A percentile compares a stretch with the other conserved stretches of the same genome.
These are phyloP conservation scores for Hemisphaericaspora nanyangensis DNA, from an alignment of 805 yeast species.

Conservation along the genomic window DNA sequence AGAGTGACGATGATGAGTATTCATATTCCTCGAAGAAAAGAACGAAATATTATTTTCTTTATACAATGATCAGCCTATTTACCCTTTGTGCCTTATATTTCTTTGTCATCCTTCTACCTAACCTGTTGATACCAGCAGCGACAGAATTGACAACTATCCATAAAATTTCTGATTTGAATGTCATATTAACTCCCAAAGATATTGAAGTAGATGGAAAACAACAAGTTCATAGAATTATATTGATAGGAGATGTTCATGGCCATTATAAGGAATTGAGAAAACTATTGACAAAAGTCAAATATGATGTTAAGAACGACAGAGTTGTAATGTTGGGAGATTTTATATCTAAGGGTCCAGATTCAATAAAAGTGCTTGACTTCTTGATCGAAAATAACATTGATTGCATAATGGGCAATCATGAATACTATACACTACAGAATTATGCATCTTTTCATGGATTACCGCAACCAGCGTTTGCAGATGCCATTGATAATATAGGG, in stretches of 20 bases:
- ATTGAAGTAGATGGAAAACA: not conserved
- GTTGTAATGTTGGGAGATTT: conserved; percentile 81
- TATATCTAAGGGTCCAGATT: conserved; percentile 77
- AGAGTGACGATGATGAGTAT: conserved; percentile 1
- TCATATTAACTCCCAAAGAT: conserved; percentile 19
- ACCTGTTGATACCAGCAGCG: conserved; percentile 30
- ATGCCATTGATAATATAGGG: not conserved
- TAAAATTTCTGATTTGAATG: conserved; percentile 20
- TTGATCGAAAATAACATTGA: conserved; percentile 55
- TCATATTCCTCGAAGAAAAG: conserved; percentile 10
- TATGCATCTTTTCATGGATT: conserved; percentile 61
- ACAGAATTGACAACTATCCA: conserved; percentile 21
- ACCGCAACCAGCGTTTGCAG: conserved; percentile 23
- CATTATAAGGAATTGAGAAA: conserved; percentile 51
- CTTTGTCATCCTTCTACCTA: conserved; percentile 32
- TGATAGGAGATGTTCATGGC: conserved; percentile 91
- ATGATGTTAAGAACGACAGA: conserved; percentile 48
- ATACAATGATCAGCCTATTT: conserved; percentile 10
- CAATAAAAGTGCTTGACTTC: conserved; percentile 62
- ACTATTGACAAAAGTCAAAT: conserved; percentile 49
- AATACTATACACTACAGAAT: conserved; percentile 61
- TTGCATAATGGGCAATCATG: conserved; percentile 90
- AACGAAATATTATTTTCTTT: conserved; percentile 14
- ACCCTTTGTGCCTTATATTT: conserved; percentile 19
- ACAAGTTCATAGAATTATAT: conserved; percentile 47